A percentile compares a stretch with the other conserved stretches of the same genome.
Conservation (phyloP, 202 grass and related monocot species). For the Zizania palustris region DNA sequence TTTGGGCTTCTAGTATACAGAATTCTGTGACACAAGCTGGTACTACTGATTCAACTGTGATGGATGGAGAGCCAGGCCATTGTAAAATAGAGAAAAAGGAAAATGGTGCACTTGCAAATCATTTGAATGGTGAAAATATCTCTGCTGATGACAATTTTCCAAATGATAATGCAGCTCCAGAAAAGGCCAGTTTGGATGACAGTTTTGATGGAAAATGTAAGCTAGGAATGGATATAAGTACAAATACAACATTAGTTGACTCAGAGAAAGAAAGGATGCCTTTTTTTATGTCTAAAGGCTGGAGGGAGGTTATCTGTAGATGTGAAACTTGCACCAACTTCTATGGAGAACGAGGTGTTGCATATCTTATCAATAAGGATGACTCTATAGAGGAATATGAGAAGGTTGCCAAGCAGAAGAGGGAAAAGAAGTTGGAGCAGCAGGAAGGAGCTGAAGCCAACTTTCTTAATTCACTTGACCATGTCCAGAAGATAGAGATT, state of each 20-base stretch:
- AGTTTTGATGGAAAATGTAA: constrained; percentile 58
- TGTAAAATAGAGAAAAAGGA: constrained; percentile 39
- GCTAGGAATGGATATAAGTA: constrained; percentile 68
- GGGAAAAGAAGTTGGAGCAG: constrained; percentile 87
- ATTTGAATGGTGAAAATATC: constrained; percentile 29
- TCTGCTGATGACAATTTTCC: constrained; percentile 17
- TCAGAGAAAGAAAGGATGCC: constrained; percentile 58
- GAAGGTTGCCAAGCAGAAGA: constrained; percentile 81
- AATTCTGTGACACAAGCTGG: constrained; percentile 45
- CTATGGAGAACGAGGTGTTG: constrained; percentile 60
- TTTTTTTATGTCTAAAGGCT: constrained; percentile 81
- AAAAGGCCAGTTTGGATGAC: constrained; percentile 42
- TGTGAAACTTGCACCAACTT: constrained; percentile 65
- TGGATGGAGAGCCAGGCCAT: constrained; percentile 38
- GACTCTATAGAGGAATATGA: constrained; percentile 97
- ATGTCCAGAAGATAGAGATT: constrained; percentile 98
- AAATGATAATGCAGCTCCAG: constrained; percentile 27
- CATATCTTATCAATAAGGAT: constrained; percentile 75
- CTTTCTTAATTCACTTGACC: constrained; percentile 80
- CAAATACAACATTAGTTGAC: constrained; percentile 38
- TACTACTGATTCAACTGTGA: constrained; percentile 39
- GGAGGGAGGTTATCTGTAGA: constrained; percentile 84
- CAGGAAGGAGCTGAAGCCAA: constrained; percentile 86
- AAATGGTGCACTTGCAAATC: constrained; percentile 36
- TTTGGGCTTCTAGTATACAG: constrained; percentile 60